Evolutionary conservation across 805 yeast genomes (phyloP).

Genomic region (Wickerhamomyces hampshirensis): DNA sequence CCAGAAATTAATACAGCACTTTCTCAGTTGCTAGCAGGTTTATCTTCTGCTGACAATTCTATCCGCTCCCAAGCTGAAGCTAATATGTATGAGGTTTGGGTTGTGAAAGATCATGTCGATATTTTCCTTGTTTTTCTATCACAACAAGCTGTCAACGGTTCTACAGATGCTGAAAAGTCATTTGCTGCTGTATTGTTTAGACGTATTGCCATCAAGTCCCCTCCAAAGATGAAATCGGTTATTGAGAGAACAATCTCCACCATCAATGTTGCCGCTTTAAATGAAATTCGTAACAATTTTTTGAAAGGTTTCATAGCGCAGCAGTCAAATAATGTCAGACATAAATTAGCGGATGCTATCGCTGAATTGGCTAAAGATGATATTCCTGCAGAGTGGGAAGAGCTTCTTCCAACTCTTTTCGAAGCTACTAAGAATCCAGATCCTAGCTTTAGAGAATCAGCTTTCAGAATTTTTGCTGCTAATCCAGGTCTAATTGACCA

Average conservation of each 20-base stretch:
- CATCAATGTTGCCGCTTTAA: conserved; percentile 51
- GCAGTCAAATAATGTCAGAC: conserved; percentile 75
- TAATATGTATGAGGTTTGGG: conserved; percentile 72
- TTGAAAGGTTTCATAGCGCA: conserved; percentile 68
- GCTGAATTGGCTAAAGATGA: conserved; percentile 84
- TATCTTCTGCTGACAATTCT: conserved; percentile 75
- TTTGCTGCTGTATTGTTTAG: conserved; percentile 88
- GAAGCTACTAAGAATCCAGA: conserved; percentile 54
- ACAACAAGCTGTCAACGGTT: conserved; percentile 65
- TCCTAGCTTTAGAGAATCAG: conserved; percentile 77
- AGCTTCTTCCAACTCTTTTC: conserved; percentile 67
- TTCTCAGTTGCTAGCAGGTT: conserved; percentile 52
- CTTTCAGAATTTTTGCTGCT: conserved; percentile 82
- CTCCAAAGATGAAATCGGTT: conserved; percentile 58
- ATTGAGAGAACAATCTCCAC: conserved; percentile 77
- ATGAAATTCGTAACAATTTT: conserved; percentile 59
- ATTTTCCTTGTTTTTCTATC: conserved; percentile 72
- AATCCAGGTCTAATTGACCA: conserved; percentile 74
- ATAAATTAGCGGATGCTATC: conserved; percentile 89
- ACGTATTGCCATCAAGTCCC: conserved; percentile 76
- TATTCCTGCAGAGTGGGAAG: conserved; percentile 64
- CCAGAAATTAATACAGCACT: conserved; percentile 54
- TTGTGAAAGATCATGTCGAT: conserved; percentile 59
- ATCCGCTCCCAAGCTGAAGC: conserved; percentile 77
- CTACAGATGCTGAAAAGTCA: conserved; percentile 55